A percentile compares a stretch with the other conserved stretches of the same genome.
phyloP scores from a whole-genome alignment of 2,329 filamentous ascomycete genomes.

The Rutstroemia sp. region DNA sequence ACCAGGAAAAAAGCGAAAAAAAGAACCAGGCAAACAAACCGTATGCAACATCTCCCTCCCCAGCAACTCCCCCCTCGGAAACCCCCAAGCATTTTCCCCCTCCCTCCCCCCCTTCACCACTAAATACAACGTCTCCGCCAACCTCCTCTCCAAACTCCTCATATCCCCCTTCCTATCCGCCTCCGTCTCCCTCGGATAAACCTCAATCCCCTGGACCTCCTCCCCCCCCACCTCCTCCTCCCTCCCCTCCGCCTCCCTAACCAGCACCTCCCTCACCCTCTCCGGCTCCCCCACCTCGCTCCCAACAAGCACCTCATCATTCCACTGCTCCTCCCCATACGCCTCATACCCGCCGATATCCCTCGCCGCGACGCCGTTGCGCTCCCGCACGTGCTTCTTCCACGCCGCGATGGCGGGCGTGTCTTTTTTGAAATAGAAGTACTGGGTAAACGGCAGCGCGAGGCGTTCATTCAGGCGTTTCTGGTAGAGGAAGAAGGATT shows the following conservation, averaged over 20 bases:
- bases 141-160: slow-evolving; percentile 67
- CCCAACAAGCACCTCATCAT: slow-evolving; percentile 80
- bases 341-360: slow-evolving; percentile 83
- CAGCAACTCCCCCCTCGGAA: slow-evolving; percentile 65
- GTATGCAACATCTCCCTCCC: slow-evolving; percentile 72
- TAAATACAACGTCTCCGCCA: slow-evolving; percentile 81
- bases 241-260: slow-evolving; percentile 34
- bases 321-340: slow-evolving; percentile 68
- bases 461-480: slow-evolving; percentile 92
- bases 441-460: slow-evolving; percentile 76
- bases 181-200: slow-evolving; percentile 47
- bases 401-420: slow-evolving; percentile 81
- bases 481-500: slow-evolving; percentile 93
- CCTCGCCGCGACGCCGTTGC: slow-evolving; percentile 64
- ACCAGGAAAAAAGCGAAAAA: background rate
- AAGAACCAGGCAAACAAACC: slow-evolving; percentile 46
- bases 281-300: slow-evolving; percentile 35
- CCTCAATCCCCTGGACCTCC: slow-evolving; percentile 50
- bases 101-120: slow-evolving; percentile 57
- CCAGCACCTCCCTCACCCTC: slow-evolving; percentile 56
- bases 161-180: slow-evolving; percentile 71
- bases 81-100: slow-evolving; percentile 60
- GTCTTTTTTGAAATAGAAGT: slow-evolving; percentile 92
- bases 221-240: slow-evolving; percentile 37
- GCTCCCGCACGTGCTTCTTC: slow-evolving; percentile 75